phyloP scores from a whole-genome alignment of 2,329 filamentous ascomycete genomes.

The Pseudocercospora musae region DNA sequence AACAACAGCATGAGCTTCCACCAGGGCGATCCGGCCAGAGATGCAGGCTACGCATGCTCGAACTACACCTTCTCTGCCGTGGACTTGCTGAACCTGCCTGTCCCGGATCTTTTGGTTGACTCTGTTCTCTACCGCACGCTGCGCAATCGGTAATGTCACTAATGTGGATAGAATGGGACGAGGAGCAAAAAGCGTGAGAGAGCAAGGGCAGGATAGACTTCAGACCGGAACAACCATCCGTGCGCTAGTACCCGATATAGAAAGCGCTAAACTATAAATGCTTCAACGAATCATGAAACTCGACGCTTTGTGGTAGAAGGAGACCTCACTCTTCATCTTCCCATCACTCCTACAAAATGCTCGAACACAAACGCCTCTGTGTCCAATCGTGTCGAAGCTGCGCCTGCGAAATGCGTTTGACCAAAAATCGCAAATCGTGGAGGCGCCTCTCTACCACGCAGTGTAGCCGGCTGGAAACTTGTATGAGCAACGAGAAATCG shows the following conservation, averaged over 20 bases:
- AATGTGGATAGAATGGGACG: background rate
- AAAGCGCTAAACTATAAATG: background rate
- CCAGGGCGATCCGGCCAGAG: conserved; percentile 2
- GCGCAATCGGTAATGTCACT: background rate
- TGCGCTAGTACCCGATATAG: background rate
- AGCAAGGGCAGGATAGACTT: background rate
- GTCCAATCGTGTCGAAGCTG: too few species aligned
- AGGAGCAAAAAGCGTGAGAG: background rate
- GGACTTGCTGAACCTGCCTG: background rate
- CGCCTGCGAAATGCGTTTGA: too few species aligned
- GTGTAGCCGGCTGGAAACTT: background rate
- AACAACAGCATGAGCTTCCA: background rate
- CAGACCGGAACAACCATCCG: background rate
- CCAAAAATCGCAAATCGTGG: too few species aligned
- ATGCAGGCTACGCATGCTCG: background rate
- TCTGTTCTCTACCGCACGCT: background rate
- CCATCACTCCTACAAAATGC: too few species aligned
- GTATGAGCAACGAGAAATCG: background rate
- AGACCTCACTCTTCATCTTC: background rate
- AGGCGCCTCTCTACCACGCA: background rate
- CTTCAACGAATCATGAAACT: background rate
- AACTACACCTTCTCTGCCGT: background rate
- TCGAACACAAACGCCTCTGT: too few species aligned
- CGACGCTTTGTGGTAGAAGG: background rate
- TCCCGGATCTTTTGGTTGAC: background rate